Percentiles rank a stretch among this genome's conserved stretches.
These are phyloP conservation scores for Aspergillus asperescens DNA, from an alignment of 495 filamentous ascomycete genomes.

Conservation along the genomic window DNA sequence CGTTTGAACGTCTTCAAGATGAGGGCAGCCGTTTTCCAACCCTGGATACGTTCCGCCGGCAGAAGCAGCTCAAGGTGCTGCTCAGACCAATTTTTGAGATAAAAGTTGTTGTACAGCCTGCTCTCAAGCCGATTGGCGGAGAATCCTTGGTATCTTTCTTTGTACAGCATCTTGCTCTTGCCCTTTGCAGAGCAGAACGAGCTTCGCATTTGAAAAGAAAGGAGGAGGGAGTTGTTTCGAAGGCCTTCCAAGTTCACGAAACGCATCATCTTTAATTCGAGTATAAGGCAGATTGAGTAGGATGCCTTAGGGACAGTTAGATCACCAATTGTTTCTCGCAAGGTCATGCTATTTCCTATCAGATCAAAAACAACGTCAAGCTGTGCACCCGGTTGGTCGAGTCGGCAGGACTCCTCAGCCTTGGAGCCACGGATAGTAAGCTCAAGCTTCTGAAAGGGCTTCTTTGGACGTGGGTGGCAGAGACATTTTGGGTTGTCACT, in stretches of 20 bases:
- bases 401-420: constrained; percentile 10
- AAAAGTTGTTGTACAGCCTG: constrained; percentile 20
- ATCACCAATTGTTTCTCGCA: constrained; percentile 22
- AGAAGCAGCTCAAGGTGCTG: constrained; percentile 22
- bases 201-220: constrained; percentile 17
- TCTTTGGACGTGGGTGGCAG: constrained; percentile 15
- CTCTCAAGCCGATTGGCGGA: constrained; percentile 5
- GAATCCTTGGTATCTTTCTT: constrained; percentile 21
- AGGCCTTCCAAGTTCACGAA: constrained; percentile 30
- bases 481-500: constrained; percentile 19
- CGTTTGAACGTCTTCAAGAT: constrained; percentile 28
- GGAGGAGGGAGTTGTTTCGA: constrained; percentile 23
- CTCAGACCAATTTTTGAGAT: constrained; percentile 11
- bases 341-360: constrained; percentile 14
- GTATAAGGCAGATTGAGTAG: constrained; percentile 13
- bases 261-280: constrained; percentile 14
- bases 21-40: constrained; percentile 30
- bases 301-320: constrained; percentile 7
- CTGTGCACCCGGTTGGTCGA: constrained; percentile 17
- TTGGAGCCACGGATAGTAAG: constrained; percentile 15
- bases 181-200: constrained; percentile 15
- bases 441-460: constrained; percentile 12
- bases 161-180: constrained; percentile 9
- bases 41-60: constrained; percentile 17
- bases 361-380: constrained; percentile 29